phyloP scores from a whole-genome alignment of 371 early-diverging fungal genomes.

The Zychaea mexicana region DNA sequence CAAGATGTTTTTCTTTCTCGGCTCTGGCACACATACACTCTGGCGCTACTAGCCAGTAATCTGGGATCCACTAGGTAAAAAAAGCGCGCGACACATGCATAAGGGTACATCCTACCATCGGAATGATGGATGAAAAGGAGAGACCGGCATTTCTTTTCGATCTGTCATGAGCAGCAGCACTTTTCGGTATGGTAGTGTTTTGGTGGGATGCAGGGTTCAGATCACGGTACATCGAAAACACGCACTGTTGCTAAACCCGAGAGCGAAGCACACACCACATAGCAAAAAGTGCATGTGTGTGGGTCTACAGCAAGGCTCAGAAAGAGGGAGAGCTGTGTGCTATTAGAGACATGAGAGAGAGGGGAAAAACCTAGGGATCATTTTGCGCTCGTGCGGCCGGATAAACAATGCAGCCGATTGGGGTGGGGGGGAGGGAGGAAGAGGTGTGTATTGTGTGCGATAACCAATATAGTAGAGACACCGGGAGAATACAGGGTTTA shows the following conservation, averaged over 20 bases:
- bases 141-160: neutral
- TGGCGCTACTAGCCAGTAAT: too few relatives aligned
- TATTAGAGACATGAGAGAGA: neutral
- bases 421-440: neutral
- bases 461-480: too few relatives aligned
- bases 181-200: neutral
- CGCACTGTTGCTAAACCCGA: conserved; percentile 9
- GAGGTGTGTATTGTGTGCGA: too few relatives aligned
- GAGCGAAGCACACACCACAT: neutral
- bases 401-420: conserved; percentile 18
- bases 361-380: neutral
- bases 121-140: conserved; percentile 2
- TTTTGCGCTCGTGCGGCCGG: conserved; percentile 21
- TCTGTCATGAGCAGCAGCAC: neutral
- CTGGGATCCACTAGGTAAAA: neutral
- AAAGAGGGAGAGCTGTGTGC: too few relatives aligned
- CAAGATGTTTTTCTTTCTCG: too few relatives aligned
- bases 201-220: neutral
- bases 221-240: conserved; percentile 7
- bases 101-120: neutral
- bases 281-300: too few relatives aligned
- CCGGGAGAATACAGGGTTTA: neutral
- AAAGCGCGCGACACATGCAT: neutral
- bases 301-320: too few relatives aligned
- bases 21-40: too few relatives aligned